Evolutionary conservation across 495 filamentous ascomycete species (phyloP).

Genomic region (Hypoxylon cercidicola): DNA sequence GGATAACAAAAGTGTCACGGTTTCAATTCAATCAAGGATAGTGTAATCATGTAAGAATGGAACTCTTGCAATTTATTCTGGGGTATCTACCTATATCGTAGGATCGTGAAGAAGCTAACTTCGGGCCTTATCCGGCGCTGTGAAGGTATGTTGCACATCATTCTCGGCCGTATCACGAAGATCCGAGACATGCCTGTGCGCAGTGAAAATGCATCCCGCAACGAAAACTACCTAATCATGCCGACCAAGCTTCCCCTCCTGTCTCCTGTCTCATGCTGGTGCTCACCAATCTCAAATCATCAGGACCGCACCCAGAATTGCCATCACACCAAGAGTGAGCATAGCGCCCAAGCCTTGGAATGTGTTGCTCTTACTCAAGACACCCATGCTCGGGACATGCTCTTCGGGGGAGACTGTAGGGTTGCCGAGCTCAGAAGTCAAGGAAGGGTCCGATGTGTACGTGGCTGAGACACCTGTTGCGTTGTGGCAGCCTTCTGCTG

Average conservation of each 20-base stretch:
- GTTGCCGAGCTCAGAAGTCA: slow-evolving; percentile 45
- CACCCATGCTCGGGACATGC: slow-evolving; percentile 11
- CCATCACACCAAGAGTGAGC: slow-evolving; percentile 17
- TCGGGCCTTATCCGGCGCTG: slow-evolving; percentile 2
- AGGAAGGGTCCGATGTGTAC: slow-evolving; percentile 48
- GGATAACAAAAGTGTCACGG: neutral
- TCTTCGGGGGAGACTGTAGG: slow-evolving; percentile 14
- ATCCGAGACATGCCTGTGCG: neutral
- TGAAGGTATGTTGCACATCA: slow-evolving; percentile 1
- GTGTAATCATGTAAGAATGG: slow-evolving; percentile 3
- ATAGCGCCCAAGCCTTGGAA: slow-evolving; percentile 16
- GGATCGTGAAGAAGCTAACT: slow-evolving; percentile 34
- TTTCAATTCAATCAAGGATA: neutral
- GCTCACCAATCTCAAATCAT: slow-evolving; percentile 15
- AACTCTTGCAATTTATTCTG: slow-evolving; percentile 17
- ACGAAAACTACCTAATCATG: slow-evolving; percentile 5
- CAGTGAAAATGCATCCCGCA: slow-evolving; percentile 4
- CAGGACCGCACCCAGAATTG: slow-evolving; percentile 16
- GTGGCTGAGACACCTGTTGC: slow-evolving; percentile 48
- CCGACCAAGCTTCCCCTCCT: neutral
- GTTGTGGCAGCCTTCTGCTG: slow-evolving; percentile 54
- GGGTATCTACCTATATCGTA: slow-evolving; percentile 36
- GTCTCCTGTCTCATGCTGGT: neutral
- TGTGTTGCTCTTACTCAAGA: slow-evolving; percentile 16
- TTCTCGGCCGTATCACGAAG: slow-evolving; percentile 1